Evolutionary conservation across 768 basidiomycete genomes (phyloP), one percentile per base, ranked within the genome.

Genomic region (Dendrothele bispora): DNA sequence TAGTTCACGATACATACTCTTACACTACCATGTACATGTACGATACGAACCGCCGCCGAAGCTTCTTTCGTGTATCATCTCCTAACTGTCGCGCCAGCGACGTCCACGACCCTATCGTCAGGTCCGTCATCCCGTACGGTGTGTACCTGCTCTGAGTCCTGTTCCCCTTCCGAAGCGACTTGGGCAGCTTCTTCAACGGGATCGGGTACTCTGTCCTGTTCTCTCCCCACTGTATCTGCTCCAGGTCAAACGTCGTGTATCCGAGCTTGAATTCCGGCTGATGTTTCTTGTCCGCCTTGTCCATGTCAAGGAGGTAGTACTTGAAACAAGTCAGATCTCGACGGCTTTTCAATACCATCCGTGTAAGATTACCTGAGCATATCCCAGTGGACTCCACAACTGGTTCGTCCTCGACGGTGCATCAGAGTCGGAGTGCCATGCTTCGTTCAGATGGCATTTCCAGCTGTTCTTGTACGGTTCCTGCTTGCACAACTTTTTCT

Each of bases 71-170:
- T 61, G 74, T 71, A 32, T 65, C 61, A 55, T 79, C 71, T 43
- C 77, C 82, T 53, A 95, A 60, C 60, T 73, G 66, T 57, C 79
- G 78, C 49, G 79, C 90, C 39, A 93, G 72, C 51, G 67, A 69
- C 42, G 88, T 65, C 83, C 88, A 95, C 45, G 82, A 82, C 48
- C 70, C 64, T 28, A 95, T 82, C 53, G 91, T 94, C 69, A 95
- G 69, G 61, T 95, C 91, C 45, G 51, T 53, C 80, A 95, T 72
- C 55, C 58, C 63, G 65, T 91, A 95, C 38, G 90, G 88, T 48
- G 83, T 78, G 49, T 77, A 83, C 57, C 73, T 75, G 60, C 70
- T 72, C 57, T 68, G 72, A 54, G 57, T 59, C 47, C 64, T 71
- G 51, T 60, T 61, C 34, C 71, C 62, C 35, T 66, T 59, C 43